Conservation (phyloP, 805 yeast genomes). For the Tetrapisispora nanseiensis region DNA sequence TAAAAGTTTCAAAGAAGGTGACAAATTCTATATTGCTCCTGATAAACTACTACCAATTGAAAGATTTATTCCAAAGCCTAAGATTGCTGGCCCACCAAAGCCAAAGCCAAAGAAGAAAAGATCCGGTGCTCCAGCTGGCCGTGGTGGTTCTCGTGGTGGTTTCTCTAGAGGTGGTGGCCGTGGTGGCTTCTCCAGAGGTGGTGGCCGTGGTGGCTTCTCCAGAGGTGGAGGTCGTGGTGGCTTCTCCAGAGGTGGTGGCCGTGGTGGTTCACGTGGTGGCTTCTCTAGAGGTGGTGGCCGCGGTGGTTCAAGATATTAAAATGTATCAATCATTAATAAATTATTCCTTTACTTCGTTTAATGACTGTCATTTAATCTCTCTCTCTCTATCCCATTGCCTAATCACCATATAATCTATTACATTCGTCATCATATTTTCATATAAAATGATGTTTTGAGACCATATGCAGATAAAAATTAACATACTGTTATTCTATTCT, state of each 20-base stretch:
- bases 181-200: constrained; percentile 33
- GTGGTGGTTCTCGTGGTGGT: constrained; percentile 37
- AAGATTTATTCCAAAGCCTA: constrained; percentile 94
- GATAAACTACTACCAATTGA: constrained; percentile 93
- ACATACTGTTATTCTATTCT: no score
- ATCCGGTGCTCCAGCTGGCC: constrained; percentile 40
- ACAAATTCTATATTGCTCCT: constrained; percentile 89
- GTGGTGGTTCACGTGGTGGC: constrained; percentile 34
- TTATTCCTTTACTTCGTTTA: not conserved
- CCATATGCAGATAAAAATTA: no score
- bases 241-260: constrained; percentile 36
- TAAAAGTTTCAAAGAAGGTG: constrained; percentile 85
- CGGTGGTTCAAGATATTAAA: constrained; percentile 13
- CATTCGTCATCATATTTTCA: no score
- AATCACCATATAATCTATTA: no score
- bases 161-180: constrained; percentile 38
- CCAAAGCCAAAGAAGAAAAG: constrained; percentile 59
- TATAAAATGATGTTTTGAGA: no score
- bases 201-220: constrained; percentile 28
- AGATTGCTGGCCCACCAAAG: constrained; percentile 73
- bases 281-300: constrained; percentile 27
- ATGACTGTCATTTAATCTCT: not conserved
- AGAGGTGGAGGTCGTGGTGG: constrained; percentile 39
- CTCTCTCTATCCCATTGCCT: no score
- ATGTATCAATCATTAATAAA: not conserved